These are phyloP conservation scores for Penicillium steckii DNA, from an alignment of 495 filamentous ascomycete genomes.

Conservation along the genomic window DNA sequence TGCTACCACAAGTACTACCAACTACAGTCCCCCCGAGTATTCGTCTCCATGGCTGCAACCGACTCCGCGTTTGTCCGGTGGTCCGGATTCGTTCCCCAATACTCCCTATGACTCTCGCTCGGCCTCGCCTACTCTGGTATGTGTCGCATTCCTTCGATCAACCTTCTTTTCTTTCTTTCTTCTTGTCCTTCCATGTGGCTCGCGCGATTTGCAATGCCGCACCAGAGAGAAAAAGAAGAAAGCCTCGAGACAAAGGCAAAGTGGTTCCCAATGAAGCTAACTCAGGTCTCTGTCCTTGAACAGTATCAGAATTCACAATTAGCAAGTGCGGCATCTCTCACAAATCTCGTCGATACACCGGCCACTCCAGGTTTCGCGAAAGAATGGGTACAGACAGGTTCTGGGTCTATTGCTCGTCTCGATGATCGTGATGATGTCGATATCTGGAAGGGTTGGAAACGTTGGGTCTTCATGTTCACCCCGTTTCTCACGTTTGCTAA, in stretches of 20 bases:
- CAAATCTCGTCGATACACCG: conserved; percentile 23
- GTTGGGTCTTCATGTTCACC: conserved; percentile 33
- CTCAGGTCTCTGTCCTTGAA: neutral
- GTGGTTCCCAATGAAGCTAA: conserved; percentile 1
- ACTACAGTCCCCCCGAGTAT: conserved; percentile 20
- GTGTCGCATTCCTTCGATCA: neutral
- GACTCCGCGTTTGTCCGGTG: conserved; percentile 16
- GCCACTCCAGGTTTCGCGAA: conserved; percentile 25
- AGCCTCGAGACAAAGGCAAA: neutral
- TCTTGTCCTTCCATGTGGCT: neutral
- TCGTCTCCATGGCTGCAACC: conserved; percentile 19
- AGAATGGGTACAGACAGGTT: conserved; percentile 34
- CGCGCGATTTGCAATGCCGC: too few relatives aligned
- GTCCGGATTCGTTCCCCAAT: conserved; percentile 18
- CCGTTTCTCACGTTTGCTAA: conserved; percentile 40
- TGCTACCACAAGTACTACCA: conserved; percentile 2
- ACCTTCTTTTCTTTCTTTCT: neutral
- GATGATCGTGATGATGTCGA: conserved; percentile 42
- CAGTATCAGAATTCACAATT: conserved; percentile 26
- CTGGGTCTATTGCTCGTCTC: conserved; percentile 30
- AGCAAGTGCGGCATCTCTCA: conserved; percentile 26
- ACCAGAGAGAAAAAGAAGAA: too few relatives aligned
- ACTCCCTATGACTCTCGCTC: conserved; percentile 30
- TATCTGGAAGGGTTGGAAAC: conserved; percentile 42
- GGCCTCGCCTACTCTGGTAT: conserved; percentile 31